These are phyloP conservation scores for Bacterosira constricta DNA, from an alignment of 108 stramenopile species.

Conservation along the genomic window DNA sequence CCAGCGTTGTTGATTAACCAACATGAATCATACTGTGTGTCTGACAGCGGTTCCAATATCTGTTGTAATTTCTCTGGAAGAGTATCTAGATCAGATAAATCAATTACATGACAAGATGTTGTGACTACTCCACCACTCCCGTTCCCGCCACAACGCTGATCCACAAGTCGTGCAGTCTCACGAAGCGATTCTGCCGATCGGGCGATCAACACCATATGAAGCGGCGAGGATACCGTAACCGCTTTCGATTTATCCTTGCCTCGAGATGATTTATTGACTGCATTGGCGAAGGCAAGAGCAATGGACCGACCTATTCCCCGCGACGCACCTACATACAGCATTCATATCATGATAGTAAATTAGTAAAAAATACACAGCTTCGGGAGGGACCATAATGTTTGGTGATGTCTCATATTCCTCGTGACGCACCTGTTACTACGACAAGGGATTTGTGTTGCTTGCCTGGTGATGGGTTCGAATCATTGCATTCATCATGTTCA, in stretches of 20 bases:
- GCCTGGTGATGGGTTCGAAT: no score
- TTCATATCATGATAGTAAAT: background rate
- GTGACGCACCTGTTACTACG: conserved; percentile 51
- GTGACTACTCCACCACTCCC: conserved; percentile 1
- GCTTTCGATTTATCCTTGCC: background rate
- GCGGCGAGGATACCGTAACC: background rate
- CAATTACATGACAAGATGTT: conserved; percentile 53
- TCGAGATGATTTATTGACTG: background rate
- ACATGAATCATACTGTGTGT: conserved; percentile 36
- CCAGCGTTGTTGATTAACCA: conserved; percentile 82
- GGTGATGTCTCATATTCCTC: no score
- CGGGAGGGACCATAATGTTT: background rate
- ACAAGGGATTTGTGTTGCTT: conserved; percentile 9
- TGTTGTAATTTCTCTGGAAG: conserved; percentile 48
- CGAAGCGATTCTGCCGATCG: conserved; percentile 55
- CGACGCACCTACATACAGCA: conserved; percentile 58
- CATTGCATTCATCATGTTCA: no score
- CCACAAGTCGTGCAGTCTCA: conserved; percentile 48
- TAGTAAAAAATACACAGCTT: background rate
- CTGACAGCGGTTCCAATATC: conserved; percentile 29
- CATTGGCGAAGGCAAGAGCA: conserved; percentile 51
- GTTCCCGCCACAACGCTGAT: conserved; percentile 15
- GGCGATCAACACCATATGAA: conserved; percentile 59
- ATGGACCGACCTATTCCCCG: conserved; percentile 74
- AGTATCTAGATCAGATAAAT: conserved; percentile 63